A percentile compares a stretch with the other conserved stretches of the same genome.
Evolutionary conservation across 2,329 filamentous ascomycete genomes (phyloP).

Genomic region (Calonectria hawksworthii): DNA sequence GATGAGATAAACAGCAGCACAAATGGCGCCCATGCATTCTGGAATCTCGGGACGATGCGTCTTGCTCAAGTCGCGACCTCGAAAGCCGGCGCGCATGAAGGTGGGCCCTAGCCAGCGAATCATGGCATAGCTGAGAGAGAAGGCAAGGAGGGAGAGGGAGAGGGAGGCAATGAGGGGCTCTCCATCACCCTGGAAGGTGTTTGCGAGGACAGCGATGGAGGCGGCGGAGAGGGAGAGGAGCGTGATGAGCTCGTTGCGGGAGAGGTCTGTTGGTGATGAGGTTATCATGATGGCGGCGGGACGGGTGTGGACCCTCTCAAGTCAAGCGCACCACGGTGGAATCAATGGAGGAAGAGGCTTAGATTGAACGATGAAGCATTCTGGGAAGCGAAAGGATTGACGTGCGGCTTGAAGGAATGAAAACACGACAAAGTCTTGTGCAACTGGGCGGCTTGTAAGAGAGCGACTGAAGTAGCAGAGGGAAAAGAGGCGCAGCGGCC

Average conservation of each 20-base stretch:
- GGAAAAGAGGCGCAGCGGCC: slow-evolving; percentile 5
- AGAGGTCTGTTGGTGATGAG: slow-evolving; percentile 57
- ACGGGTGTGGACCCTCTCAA: not conserved
- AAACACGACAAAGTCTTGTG: not conserved
- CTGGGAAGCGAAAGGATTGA: not conserved
- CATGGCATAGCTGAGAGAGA: slow-evolving; percentile 84
- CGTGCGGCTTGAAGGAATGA: not conserved
- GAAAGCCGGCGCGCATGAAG: slow-evolving; percentile 90
- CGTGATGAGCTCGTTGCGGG: slow-evolving; percentile 65
- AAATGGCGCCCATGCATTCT: slow-evolving; percentile 96
- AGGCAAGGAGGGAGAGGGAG: slow-evolving; percentile 88
- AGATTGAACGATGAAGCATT: not conserved
- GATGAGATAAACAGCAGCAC: slow-evolving; percentile 92
- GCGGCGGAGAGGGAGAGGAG: slow-evolving; percentile 75
- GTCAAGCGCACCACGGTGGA: not conserved
- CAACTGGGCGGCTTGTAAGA: not conserved
- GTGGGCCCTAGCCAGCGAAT: slow-evolving; percentile 94
- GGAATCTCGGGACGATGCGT: slow-evolving; percentile 80
- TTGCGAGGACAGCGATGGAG: slow-evolving; percentile 80
- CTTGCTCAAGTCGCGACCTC: slow-evolving; percentile 89
- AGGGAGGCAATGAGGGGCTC: slow-evolving; percentile 91
- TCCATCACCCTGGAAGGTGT: slow-evolving; percentile 87
- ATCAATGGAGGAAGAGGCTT: not conserved
- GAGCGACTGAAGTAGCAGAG: not conserved
- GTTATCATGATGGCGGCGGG: slow-evolving; percentile 45